phyloP scores from a whole-genome alignment of 2,329 filamentous ascomycete species.

The Rhytidhysteron rufulum region DNA sequence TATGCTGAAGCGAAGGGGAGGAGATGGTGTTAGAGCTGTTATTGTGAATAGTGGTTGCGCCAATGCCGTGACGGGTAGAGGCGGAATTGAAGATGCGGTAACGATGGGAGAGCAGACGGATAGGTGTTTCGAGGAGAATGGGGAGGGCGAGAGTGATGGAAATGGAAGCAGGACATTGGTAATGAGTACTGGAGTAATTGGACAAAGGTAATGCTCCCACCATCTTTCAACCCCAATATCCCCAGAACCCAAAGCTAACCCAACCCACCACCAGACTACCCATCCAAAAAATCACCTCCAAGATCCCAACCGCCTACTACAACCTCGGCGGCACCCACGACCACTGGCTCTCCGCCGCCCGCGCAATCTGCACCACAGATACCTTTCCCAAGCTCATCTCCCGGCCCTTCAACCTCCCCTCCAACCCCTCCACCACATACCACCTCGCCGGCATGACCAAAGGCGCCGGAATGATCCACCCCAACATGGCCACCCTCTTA shows the following conservation, averaged over 20 bases:
- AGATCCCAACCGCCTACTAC: constrained; percentile 72
- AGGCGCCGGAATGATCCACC: constrained; percentile 98
- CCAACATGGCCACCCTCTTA: constrained; percentile 96
- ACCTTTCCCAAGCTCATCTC: constrained; percentile 96
- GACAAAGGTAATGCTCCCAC: constrained; percentile 62
- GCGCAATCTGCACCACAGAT: constrained; percentile 95
- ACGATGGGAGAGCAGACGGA: constrained; percentile 80
- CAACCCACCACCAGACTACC: constrained; percentile 58
- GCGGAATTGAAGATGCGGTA: constrained; percentile 81
- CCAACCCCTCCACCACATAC: constrained; percentile 71
- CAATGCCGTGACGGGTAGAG: constrained; percentile 91
- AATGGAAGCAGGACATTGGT: constrained; percentile 68
- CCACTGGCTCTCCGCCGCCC: constrained; percentile 81
- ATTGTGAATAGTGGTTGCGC: constrained; percentile 95
- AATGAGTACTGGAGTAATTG: constrained; percentile 98
- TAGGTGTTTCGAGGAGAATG: constrained; percentile 48
- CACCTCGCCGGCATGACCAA: constrained; percentile 93
- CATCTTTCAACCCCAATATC: neutral
- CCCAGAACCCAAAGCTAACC: neutral
- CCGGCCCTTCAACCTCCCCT: constrained; percentile 77
- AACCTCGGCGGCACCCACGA: constrained; percentile 72
- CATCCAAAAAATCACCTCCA: constrained; percentile 81
- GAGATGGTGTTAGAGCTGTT: constrained; percentile 71
- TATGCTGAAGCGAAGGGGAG: constrained; percentile 63
- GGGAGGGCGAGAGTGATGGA: constrained; percentile 36